Base-by-base conservation (phyloP, 2,329 filamentous ascomycete species). In the Sporothrix luriei region DNA sequence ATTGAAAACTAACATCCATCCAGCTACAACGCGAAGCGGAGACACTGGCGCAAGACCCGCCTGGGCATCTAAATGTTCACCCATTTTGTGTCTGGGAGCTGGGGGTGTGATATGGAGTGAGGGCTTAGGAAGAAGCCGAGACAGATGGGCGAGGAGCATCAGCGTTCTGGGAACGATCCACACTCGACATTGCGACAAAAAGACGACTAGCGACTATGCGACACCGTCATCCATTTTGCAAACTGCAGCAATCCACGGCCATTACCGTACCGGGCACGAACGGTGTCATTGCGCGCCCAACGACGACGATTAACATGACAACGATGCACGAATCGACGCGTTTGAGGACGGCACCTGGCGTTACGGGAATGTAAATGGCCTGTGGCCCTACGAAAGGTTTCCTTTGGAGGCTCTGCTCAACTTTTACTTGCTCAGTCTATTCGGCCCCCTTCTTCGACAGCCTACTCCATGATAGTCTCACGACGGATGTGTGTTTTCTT, bases 11-110 rank as follows among this genome's bases (percentile, higher is more conserved):
- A 40, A 66, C 65, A 57, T 24, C n/a, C 26, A 48, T 24, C 61
- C 48, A 99, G 95, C 87, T 99, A 99, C 91, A 99, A 99, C 88
- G 94, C 95, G 80, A 99, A 99, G 92, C 88, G 95, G 85, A 92
- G 95, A 86, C 95, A 99, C 84, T 99, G 95, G 95, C 93, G 95
- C 88, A 99, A 99, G 94, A 98, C 95, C 82, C 91, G 93, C 82
- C 93, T 99, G 85, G 93, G 93, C 82, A 96, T 99, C 88, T 99
- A 95, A 88, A 88, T 84, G 82, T 69, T 19, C 52, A 19, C 52
- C 40, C 61, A 66, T 62, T 46, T 66, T 65, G 54, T 71, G 38
- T 66, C 33, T 52, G 61, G 68, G 49, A 52, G 71, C 16, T 46
- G 68, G 16, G 68, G 54, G 64, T 66, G 68, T 48, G 68, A 69